A percentile compares a stretch with the other conserved stretches of the same genome.
Conservation (phyloP, 805 yeast genomes). For the Metschnikowia noctiluminum region DNA sequence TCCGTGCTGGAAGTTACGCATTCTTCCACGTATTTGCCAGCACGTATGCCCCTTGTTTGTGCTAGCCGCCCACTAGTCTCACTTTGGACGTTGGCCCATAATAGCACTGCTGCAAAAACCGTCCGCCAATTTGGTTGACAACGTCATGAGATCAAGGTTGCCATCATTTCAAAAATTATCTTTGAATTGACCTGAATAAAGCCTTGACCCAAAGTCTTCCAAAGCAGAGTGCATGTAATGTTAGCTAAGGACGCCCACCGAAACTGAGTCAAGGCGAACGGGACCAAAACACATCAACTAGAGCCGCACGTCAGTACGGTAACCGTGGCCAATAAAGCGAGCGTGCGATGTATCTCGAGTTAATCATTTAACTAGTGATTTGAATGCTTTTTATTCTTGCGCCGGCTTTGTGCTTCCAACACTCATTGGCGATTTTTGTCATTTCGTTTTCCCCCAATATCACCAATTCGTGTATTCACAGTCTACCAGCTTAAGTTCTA, state of each 20-base stretch:
- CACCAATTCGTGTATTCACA: not conserved
- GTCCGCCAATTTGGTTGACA: no score
- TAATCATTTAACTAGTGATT: no score
- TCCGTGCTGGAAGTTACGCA: conserved; percentile 11
- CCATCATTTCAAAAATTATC: no score
- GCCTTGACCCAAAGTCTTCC: no score
- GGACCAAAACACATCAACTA: not conserved
- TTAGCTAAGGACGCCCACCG: not conserved
- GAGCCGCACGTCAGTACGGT: not conserved
- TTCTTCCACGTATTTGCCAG: conserved; percentile 2
- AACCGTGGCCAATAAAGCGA: no score
- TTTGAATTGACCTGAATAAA: no score
- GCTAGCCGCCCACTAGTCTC: not conserved
- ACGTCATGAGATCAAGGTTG: no score
- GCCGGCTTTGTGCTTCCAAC: no score
- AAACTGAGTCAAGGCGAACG: not conserved
- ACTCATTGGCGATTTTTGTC: not conserved
- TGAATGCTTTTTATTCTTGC: no score
- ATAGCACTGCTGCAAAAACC: no score
- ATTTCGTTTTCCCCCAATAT: no score
- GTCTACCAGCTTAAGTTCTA: not conserved
- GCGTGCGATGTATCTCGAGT: no score
- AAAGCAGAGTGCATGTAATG: not conserved
- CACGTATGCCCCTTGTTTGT: not conserved
- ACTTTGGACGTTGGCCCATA: not conserved